These are phyloP conservation scores for Aspergillus pseudoterreus DNA, from an alignment of 2,329 filamentous ascomycete species.

Conservation along the genomic window DNA sequence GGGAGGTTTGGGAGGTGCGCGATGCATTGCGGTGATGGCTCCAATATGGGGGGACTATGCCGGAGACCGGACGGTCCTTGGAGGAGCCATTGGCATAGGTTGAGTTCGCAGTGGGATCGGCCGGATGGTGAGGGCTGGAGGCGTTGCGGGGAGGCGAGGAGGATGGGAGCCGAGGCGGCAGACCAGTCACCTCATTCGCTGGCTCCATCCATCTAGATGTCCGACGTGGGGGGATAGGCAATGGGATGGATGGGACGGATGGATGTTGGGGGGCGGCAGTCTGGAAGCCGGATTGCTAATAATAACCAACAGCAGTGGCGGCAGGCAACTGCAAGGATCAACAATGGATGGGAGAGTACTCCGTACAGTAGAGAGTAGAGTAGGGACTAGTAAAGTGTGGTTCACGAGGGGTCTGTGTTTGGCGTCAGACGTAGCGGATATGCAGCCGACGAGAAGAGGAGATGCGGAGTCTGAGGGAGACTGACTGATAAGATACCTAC, in stretches of 20 bases:
- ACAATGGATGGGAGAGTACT: neutral
- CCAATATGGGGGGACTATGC: slow-evolving; percentile 45
- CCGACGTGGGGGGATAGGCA: slow-evolving; percentile 4
- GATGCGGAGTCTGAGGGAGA: slow-evolving; percentile 1
- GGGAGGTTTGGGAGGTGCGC: slow-evolving; percentile 37
- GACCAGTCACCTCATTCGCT: slow-evolving; percentile 36
- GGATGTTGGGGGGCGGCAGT: neutral
- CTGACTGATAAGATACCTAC: neutral
- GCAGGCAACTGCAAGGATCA: slow-evolving; percentile 2
- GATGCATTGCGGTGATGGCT: slow-evolving; percentile 40
- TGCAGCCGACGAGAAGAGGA: neutral
- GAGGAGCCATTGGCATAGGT: slow-evolving; percentile 3
- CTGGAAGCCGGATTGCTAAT: slow-evolving; percentile 5
- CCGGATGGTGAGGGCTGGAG: slow-evolving; percentile 8
- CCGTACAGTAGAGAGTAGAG: neutral
- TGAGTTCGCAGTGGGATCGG: slow-evolving; percentile 7
- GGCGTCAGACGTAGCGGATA: neutral
- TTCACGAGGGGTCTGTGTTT: slow-evolving; percentile 1
- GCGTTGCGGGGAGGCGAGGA: slow-evolving; percentile 13
- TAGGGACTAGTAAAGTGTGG: neutral
- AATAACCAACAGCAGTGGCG: slow-evolving; percentile 10
- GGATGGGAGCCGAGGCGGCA: slow-evolving; percentile 26
- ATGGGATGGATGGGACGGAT: slow-evolving; percentile 5
- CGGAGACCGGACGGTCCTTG: slow-evolving; percentile 26
- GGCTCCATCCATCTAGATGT: slow-evolving; percentile 41